Conservation (phyloP, 495 filamentous ascomycete species). For the Penicillium egyptiacum region DNA sequence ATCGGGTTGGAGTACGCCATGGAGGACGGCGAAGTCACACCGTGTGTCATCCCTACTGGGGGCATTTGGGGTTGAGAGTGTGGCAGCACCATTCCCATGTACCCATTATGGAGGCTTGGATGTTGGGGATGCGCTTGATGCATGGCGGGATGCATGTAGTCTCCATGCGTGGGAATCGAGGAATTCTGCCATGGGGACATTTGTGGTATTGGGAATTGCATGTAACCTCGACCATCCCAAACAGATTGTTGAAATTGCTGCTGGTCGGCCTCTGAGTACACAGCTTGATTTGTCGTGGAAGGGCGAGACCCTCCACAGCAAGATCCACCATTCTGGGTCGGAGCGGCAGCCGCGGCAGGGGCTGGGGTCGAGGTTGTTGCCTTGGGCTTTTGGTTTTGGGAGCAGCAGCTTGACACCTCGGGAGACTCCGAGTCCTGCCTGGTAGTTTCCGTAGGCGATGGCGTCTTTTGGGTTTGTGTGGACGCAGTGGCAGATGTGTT, state of each 20-base stretch:
- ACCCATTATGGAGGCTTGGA: slow-evolving; percentile 18
- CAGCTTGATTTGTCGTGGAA: neutral
- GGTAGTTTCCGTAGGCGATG: neutral
- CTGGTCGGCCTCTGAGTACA: slow-evolving; percentile 2
- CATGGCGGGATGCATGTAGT: slow-evolving; percentile 21
- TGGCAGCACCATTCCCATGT: slow-evolving; percentile 6
- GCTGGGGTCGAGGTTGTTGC: slow-evolving; percentile 12
- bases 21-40: slow-evolving; percentile 10
- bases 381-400: slow-evolving; percentile 30
- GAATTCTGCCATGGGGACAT: slow-evolving; percentile 29
- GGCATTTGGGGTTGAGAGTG: neutral
- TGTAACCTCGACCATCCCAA: slow-evolving; percentile 21
- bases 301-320: slow-evolving; percentile 34
- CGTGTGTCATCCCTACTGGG: neutral
- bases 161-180: slow-evolving; percentile 14
- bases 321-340: slow-evolving; percentile 24
- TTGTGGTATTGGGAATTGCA: slow-evolving; percentile 19
- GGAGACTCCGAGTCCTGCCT: slow-evolving; percentile 3
- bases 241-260: slow-evolving; percentile 8
- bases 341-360: slow-evolving; percentile 15
- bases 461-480: neutral
- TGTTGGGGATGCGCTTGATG: slow-evolving; percentile 14
- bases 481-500: neutral
- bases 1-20: slow-evolving; percentile 18
- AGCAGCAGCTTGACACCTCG: slow-evolving; percentile 29